Evolutionary conservation across 2,329 filamentous ascomycete species (phyloP).

Genomic region (Pseudopyrenochaeta lycopersici): DNA sequence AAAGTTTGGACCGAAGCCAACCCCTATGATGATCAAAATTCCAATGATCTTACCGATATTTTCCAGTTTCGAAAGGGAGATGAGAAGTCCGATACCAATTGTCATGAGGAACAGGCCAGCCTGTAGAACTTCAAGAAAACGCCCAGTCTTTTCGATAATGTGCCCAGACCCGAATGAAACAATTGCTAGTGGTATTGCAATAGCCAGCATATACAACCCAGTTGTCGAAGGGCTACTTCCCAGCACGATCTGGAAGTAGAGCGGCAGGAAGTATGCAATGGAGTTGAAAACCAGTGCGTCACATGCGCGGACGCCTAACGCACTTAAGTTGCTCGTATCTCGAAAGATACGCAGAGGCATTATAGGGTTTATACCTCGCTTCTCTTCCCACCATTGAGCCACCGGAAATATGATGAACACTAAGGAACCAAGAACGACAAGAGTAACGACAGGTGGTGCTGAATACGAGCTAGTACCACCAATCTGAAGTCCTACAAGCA

Average conservation of each 20-base stretch:
- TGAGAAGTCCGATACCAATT: constrained; percentile 45
- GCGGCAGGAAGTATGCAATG: constrained; percentile 74
- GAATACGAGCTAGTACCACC: constrained; percentile 60
- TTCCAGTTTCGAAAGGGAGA: constrained; percentile 23
- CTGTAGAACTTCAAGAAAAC: constrained; percentile 50
- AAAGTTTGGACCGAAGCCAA: constrained; percentile 64
- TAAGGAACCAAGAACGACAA: constrained; percentile 59
- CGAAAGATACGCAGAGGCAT: constrained; percentile 74
- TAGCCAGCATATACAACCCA: constrained; percentile 68
- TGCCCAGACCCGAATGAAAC: constrained; percentile 58
- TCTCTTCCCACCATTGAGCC: constrained; percentile 70
- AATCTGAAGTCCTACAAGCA: constrained; percentile 63
- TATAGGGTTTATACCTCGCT: constrained; percentile 69
- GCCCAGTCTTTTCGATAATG: constrained; percentile 55
- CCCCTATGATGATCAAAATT: constrained; percentile 60
- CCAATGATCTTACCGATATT: constrained; percentile 51
- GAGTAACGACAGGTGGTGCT: constrained; percentile 59
- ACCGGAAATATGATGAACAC: constrained; percentile 62
- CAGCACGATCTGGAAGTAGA: constrained; percentile 77
- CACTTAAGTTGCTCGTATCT: constrained; percentile 64
- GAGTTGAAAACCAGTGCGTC: constrained; percentile 70
- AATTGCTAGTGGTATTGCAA: constrained; percentile 57
- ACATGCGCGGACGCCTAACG: constrained; percentile 59
- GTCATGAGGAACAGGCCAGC: constrained; percentile 44
- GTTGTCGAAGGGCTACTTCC: constrained; percentile 67